These are phyloP conservation scores for Nitzschia inconspicua DNA, from an alignment of 108 stramenopile genomes.

Conservation along the genomic window DNA sequence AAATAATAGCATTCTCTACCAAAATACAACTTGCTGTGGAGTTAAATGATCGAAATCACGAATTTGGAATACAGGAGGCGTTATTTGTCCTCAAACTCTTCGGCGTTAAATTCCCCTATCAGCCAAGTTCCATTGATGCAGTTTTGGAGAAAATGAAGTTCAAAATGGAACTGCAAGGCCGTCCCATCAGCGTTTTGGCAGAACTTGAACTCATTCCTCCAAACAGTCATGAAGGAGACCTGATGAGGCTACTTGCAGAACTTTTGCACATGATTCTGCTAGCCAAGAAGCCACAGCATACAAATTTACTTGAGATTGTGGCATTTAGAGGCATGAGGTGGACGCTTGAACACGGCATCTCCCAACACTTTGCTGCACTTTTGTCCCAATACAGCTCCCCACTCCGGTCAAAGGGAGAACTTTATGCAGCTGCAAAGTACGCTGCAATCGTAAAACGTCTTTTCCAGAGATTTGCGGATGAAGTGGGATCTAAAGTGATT, in stretches of 20 bases:
- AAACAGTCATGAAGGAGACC: not conserved
- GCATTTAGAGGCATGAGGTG: slow-evolving; percentile 15
- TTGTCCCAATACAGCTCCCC: slow-evolving; percentile 6
- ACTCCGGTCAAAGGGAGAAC: slow-evolving; percentile 13
- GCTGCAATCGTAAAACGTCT: slow-evolving; percentile 6
- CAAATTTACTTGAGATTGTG: slow-evolving; percentile 5
- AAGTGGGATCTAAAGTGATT: no score
- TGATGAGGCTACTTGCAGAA: slow-evolving; percentile 17
- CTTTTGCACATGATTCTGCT: slow-evolving; percentile 1
- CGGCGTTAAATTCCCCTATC: not conserved
- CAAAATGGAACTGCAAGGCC: not conserved
- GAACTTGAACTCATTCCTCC: not conserved
- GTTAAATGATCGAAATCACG: slow-evolving; percentile 10
- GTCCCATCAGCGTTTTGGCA: not conserved
- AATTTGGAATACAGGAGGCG: slow-evolving; percentile 11
- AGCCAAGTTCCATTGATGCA: not conserved
- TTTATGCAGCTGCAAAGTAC: slow-evolving; percentile 9
- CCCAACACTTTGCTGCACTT: slow-evolving; percentile 12
- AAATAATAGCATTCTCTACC: slow-evolving; percentile 7
- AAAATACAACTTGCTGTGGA: not conserved
- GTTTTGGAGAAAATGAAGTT: not conserved
- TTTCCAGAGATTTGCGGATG: slow-evolving; percentile 17
- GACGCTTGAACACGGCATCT: slow-evolving; percentile 14
- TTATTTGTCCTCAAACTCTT: slow-evolving; percentile 4
- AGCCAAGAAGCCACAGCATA: slow-evolving; percentile 8